These are phyloP conservation scores for Verticillium isaacii DNA, from an alignment of 2,329 filamentous ascomycete genomes.

Conservation along the genomic window DNA sequence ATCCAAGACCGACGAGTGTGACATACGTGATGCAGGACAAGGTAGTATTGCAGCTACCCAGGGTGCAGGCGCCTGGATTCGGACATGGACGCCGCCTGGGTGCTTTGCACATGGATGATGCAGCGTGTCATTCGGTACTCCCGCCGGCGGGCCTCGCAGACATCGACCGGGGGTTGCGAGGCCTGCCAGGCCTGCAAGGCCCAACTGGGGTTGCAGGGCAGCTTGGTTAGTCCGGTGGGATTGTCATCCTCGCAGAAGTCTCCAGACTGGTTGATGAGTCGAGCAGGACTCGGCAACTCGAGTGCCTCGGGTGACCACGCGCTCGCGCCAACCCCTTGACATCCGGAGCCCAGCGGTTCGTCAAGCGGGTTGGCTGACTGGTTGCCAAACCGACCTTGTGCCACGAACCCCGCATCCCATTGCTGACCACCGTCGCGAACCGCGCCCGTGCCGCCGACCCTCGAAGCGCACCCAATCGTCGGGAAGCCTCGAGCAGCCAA, in stretches of 20 bases:
- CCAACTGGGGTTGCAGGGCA: not conserved
- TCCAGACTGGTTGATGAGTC: not conserved
- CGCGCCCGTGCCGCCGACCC: not conserved
- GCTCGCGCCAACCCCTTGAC: not conserved
- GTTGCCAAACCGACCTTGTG: not conserved
- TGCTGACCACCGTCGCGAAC: not conserved
- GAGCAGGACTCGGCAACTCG: not conserved
- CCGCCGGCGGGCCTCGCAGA: conserved; percentile 6
- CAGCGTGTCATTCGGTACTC: conserved; percentile 10
- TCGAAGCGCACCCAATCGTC: not conserved
- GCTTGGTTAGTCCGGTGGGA: conserved; percentile 6
- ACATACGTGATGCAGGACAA: conserved; percentile 6
- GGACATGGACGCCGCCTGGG: conserved; percentile 5
- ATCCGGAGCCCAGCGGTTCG: not conserved
- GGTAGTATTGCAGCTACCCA: conserved; percentile 5
- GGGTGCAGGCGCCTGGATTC: conserved; percentile 7
- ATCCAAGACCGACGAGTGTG: conserved; percentile 4
- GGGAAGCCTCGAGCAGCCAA: not conserved
- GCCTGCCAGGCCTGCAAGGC: not conserved
- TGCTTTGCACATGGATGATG: conserved; percentile 1
- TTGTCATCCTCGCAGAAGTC: not conserved
- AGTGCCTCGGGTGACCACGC: not conserved
- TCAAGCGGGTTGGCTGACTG: not conserved
- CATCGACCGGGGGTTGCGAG: not conserved
- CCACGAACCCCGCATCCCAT: not conserved